Conservation (phyloP, 257 asterid genomes). For the Solanum sejunctum region DNA sequence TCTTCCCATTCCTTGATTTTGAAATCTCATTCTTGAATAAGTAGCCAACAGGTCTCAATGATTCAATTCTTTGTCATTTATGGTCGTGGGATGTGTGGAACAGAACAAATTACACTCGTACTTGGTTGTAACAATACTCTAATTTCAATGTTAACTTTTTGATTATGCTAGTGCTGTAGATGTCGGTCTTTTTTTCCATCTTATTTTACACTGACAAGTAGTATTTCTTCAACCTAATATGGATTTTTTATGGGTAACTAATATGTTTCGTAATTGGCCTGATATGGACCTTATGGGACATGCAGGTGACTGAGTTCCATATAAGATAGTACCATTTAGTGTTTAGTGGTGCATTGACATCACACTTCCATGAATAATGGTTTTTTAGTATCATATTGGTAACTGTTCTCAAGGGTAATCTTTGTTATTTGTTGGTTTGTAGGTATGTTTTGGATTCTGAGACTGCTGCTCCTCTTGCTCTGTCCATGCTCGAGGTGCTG, state of each 20-base stretch:
- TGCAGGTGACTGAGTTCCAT: not conserved
- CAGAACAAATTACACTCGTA: not conserved
- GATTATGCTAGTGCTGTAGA: not conserved
- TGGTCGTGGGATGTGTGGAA: not conserved
- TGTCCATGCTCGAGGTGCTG: conserved; percentile 89
- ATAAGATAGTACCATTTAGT: not conserved
- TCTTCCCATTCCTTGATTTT: not conserved
- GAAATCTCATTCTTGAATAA: not conserved
- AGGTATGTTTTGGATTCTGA: conserved; percentile 94
- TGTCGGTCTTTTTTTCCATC: not conserved
- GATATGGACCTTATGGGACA: not conserved
- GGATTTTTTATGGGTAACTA: not conserved
- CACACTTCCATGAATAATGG: not conserved
- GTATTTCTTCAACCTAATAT: not conserved
- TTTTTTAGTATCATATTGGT: not conserved
- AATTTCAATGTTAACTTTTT: not conserved
- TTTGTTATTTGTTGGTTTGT: conserved; percentile 19
- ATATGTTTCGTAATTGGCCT: not conserved
- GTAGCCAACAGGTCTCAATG: not conserved
- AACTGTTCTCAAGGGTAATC: not conserved
- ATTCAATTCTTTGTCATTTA: not conserved
- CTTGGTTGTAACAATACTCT: not conserved
- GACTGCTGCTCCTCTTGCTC: conserved; percentile 90
- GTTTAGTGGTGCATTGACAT: not conserved
- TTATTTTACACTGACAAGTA: not conserved